Evolutionary conservation across 2,329 filamentous ascomycete genomes (phyloP), one percentile per base, ranked within the genome.

Genomic region (Dactylonectria macrodidyma): DNA sequence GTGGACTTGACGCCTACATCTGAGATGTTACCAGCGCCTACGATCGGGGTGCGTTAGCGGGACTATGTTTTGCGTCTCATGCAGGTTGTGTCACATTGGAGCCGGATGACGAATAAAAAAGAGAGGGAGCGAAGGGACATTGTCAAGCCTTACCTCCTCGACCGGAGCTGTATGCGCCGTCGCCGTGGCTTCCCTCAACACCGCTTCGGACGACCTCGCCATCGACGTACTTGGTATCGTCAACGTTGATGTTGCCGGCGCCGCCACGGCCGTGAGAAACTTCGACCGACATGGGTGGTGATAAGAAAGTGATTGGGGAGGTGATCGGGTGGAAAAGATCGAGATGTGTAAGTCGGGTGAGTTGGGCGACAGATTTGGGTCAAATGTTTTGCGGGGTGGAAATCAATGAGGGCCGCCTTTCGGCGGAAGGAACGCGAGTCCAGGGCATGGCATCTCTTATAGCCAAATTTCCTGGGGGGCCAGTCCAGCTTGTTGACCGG

Each of bases 211-310:
- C 88, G 60, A 92, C 88, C 70, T 89, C 87, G 73, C 89, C 90
- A 71, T 92, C 90, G 69, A 85, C 84, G 76, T 92, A 92, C 72
- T 84, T 75, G 44, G 88, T 90, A 68, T 85, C 78, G 76, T 91
- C 89, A 38, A 81, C 78, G 70, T 83, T 85, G 79, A 91, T 89
- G 79, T 91, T 91, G 75, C 89, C 89, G 22, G 87, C 87, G 73
- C 88, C 88, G 67, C 88, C 88, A 70, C 88, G 87, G 73, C 88
- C 88, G 81, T 90, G 88, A 16, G 88, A 90, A 59, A 89, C 85
- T 77, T 89, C 87, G 59, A 81, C 59, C 1, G 79, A 59, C 80
- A 82, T 82, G 48, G 33, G 67, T 61, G 41, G 26, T 71, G 65
- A 69, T 70, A 54, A 63, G 61, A 61, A 24, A 34, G n/a, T 22